Base-by-base conservation (phyloP, 164 flowering plant species). In the Buxus sempervirens region DNA sequence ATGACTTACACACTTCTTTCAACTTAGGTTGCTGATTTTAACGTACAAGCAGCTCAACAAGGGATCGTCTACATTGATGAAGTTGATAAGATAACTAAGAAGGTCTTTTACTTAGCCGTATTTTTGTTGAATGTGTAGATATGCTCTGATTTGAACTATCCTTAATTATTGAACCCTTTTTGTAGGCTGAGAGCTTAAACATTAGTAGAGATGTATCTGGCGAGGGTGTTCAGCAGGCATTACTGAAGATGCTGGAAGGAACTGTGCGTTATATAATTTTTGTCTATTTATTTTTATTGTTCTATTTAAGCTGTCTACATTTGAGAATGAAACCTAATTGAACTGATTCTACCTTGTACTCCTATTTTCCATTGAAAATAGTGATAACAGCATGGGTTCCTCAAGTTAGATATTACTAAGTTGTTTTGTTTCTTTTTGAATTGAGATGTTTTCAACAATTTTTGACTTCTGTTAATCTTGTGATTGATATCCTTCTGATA, bases 151-250 rank as follows among this genome's bases (percentile, higher is more conserved):
- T 20, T n/a, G 25, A 68, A 56, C 25, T 36, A 49, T 57, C 64
- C n/a, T 57, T 13, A 58, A 28, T 42, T 42, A 14, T 65, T 67
- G 9, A 49, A 56, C n/a, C 57, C 14, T 55, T 20, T 80, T 49
- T 73, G 76, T 84, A 93, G 97, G 95, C 95, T 68, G 97, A 94
- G 81, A 90, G 96, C 78, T 62, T 85, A 63, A 91, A 89, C 73
- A 84, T 94, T 68, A 91, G 97, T 82, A 88, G 98, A 78, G 98
- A 94, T 87, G 98, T 94, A 73, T 94, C 98, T 60, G 97, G 98
- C 3, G 98, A 94, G 76, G 98, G 98, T 66, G 98, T 94, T 72
- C 98, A 94, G 72, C 98, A 94, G 81, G 98, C 97, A 59, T 80
- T 94, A 64, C 74, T 94, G 79, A 94, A 94, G 81, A 91, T 94